Evolutionary conservation across 1,284 basidiomycete species (phyloP).

Genomic region (Entoloma clypeatum): DNA sequence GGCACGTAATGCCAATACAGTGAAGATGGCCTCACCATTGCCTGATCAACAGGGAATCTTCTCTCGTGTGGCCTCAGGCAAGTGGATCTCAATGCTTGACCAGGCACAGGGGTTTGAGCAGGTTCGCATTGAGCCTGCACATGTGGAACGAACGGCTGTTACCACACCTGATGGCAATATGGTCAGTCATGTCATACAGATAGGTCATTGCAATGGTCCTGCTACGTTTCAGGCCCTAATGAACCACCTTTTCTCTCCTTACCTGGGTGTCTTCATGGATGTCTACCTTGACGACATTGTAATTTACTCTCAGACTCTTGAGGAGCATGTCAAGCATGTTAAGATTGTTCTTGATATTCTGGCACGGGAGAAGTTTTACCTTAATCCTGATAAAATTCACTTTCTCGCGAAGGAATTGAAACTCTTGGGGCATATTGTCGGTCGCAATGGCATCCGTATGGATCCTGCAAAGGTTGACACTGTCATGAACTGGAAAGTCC

Average conservation of each 20-base stretch:
- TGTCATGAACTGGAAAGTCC: conserved; percentile 1
- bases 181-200: conserved; percentile 30
- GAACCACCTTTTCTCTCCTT: conserved; percentile 25
- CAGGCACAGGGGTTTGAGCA: conserved; percentile 37
- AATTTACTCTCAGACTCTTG: conserved; percentile 30
- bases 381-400: not conserved
- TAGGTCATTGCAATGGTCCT: conserved; percentile 5
- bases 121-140: conserved; percentile 27
- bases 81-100: too few relatives aligned
- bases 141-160: conserved; percentile 25
- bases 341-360: conserved; percentile 28
- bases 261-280: conserved; percentile 24
- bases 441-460: conserved; percentile 1
- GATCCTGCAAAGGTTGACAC: conserved; percentile 4
- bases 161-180: conserved; percentile 32
- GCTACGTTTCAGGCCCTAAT: conserved; percentile 18
- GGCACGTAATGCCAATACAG: conserved; percentile 19
- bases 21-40: conserved; percentile 16
- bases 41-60: conserved; percentile 20
- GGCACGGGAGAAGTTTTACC: conserved; percentile 22
- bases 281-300: conserved; percentile 33
- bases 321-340: conserved; percentile 32
- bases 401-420: conserved; percentile 2
- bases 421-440: not conserved
- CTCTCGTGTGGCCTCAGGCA: conserved; percentile 27